These are phyloP conservation scores for Boletus tylopilopsis DNA, from an alignment of 768 basidiomycete genomes.

Conservation along the genomic window DNA sequence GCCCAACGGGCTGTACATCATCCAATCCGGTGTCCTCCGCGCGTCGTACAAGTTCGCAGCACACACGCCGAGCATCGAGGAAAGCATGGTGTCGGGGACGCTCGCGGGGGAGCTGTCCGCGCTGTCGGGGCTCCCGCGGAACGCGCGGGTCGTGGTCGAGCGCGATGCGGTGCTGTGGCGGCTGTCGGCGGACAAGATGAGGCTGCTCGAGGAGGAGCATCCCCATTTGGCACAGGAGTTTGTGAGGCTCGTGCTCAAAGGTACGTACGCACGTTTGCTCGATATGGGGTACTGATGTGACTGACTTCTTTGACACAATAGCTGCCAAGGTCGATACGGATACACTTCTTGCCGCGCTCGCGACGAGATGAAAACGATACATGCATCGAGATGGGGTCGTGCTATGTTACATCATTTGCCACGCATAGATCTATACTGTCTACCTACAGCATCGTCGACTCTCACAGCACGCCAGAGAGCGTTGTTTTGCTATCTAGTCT, in stretches of 20 bases:
- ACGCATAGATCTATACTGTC: background rate
- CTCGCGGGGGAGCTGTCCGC: constrained; percentile 90
- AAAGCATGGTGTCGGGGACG: constrained; percentile 92
- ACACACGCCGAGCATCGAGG: constrained; percentile 64
- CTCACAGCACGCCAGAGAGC: background rate
- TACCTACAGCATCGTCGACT: constrained; percentile 6
- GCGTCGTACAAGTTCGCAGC: constrained; percentile 80
- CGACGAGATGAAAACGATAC: constrained; percentile 32
- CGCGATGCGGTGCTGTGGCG: constrained; percentile 78
- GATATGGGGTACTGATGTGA: background rate
- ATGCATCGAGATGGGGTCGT: background rate
- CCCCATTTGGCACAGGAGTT: constrained; percentile 65
- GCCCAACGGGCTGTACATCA: constrained; percentile 83
- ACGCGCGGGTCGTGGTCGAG: constrained; percentile 85
- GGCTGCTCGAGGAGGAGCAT: constrained; percentile 60
- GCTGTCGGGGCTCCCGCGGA: constrained; percentile 72
- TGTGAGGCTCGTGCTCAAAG: constrained; percentile 67
- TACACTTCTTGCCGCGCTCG: constrained; percentile 55
- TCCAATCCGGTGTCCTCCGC: constrained; percentile 81
- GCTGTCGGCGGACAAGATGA: constrained; percentile 56
- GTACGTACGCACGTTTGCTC: constrained; percentile 36
- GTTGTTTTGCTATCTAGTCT: background rate
- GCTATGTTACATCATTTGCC: no score
- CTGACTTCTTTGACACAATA: constrained; percentile 16
- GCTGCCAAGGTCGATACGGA: constrained; percentile 67